A percentile compares a stretch with the other conserved stretches of the same genome.
phyloP scores from a whole-genome alignment of 2,329 filamentous ascomycete species.

The Fusarium marasasianum region DNA sequence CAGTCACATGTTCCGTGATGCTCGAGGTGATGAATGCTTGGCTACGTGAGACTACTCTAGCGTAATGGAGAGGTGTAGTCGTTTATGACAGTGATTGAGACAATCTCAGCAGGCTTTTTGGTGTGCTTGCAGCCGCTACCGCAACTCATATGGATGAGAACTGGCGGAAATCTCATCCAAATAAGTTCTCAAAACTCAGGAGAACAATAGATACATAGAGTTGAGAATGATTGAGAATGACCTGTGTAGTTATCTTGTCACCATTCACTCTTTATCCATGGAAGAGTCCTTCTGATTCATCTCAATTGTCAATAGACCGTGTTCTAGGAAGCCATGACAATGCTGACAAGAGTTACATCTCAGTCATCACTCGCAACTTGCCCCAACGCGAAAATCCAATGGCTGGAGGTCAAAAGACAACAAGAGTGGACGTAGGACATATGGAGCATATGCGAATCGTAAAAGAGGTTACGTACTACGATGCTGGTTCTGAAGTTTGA shows the following conservation, averaged over 20 bases:
- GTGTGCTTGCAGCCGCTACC: neutral
- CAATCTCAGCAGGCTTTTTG: neutral
- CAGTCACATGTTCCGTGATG: constrained; percentile 10
- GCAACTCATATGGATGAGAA: neutral
- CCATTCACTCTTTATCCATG: neutral
- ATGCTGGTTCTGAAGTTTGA: neutral
- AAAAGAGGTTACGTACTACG: neutral
- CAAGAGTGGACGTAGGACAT: too few species aligned
- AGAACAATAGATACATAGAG: neutral
- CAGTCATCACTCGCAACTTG: neutral
- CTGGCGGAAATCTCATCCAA: neutral
- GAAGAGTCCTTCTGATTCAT: neutral
- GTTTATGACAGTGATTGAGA: neutral
- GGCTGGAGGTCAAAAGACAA: too few species aligned
- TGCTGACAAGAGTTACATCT: neutral
- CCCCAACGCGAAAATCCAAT: neutral
- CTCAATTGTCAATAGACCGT: neutral
- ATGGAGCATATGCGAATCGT: neutral
- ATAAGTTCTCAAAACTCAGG: neutral
- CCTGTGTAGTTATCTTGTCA: too few species aligned
- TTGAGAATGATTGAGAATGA: neutral
- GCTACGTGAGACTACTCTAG: neutral
- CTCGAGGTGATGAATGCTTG: neutral
- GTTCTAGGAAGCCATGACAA: neutral
- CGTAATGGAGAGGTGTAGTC: neutral